Evolutionary conservation across 1,139 yeast species (phyloP).

Genomic region (Protomyces macrosporus): DNA sequence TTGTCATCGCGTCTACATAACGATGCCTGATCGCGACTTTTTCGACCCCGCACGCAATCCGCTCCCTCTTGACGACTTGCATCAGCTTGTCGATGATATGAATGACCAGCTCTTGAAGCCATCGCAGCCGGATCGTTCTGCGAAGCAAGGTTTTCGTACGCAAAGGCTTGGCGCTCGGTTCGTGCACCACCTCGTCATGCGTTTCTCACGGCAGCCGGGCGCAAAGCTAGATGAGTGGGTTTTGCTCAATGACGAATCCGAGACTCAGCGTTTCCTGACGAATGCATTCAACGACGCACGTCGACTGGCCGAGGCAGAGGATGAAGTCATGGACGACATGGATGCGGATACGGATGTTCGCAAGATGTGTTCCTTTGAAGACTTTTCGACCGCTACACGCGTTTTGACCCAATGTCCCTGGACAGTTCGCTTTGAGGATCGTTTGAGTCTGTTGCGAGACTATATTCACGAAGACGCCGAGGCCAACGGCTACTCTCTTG

Average conservation of each 20-base stretch:
- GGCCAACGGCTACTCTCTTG: slow-evolving; percentile 27
- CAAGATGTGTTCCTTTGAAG: no score
- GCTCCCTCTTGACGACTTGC: neutral
- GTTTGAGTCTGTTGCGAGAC: slow-evolving; percentile 69
- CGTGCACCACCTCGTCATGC: slow-evolving; percentile 40
- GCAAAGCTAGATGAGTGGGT: slow-evolving; percentile 11
- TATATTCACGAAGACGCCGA: slow-evolving; percentile 52
- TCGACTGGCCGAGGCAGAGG: slow-evolving; percentile 10
- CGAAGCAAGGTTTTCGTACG: neutral
- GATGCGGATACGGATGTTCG: slow-evolving; percentile 26
- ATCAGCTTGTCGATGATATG: neutral
- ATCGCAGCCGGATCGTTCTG: neutral
- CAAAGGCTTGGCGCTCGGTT: slow-evolving; percentile 15
- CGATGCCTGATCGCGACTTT: slow-evolving; percentile 30
- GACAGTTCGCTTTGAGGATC: slow-evolving; percentile 64
- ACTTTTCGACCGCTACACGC: neutral
- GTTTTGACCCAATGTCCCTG: slow-evolving; percentile 57
- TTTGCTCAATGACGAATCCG: slow-evolving; percentile 26
- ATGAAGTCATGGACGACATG: slow-evolving; percentile 30
- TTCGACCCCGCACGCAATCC: slow-evolving; percentile 17
- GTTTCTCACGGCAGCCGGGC: slow-evolving; percentile 60
- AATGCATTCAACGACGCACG: slow-evolving; percentile 21
- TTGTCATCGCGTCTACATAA: slow-evolving; percentile 26
- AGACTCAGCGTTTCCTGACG: slow-evolving; percentile 32
- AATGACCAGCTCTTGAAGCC: neutral